Evolutionary conservation across 352 stramenopile genomes (phyloP), one percentile per base, ranked within the genome.

Genomic region (Phytophthora vignae): DNA sequence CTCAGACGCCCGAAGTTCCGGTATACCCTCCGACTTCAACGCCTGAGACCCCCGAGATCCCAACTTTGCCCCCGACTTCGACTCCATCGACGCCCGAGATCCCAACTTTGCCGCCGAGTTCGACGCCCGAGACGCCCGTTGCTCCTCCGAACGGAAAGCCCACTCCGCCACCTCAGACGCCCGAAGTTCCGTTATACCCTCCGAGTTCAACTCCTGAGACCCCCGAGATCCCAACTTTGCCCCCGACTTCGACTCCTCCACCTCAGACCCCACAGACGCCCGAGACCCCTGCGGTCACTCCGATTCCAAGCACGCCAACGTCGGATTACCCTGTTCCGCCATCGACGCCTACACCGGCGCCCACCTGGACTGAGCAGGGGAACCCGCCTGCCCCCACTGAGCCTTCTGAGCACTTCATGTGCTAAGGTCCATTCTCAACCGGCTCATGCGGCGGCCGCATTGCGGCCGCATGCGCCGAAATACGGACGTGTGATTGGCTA

Each of bases 371-470:
- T 31, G 27, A 31, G 27, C 27, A 31, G 27, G 4, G 3, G 12
- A 42, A 42, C 19, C 6, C 46, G 17, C 19, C 46, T 29, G 46
- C n/a, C 22, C 55, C 36, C 14, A 60, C 33, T 33, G 33, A 52
- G 55, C n/a, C 55, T 15, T 52, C 36, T 7, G 21, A 50, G 36
- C 55, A 61, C 38, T 61, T 61, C 4, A 21, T 61, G 36, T 61
- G 55, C 55, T 61, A 53, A 61, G 55, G 25, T 6, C 0, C 11
- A 10, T n/a, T n/a, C n/a, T n/a, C n/a, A n/a, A n/a, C n/a, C n/a
- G n/a, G n/a, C n/a, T n/a, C n/a, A n/a, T n/a, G n/a, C n/a, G n/a
- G n/a, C n/a, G n/a, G n/a, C n/a, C n/a, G n/a, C n/a, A n/a, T n/a
- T n/a, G n/a, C n/a, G n/a, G n/a, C n/a, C n/a, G n/a, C n/a, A n/a